Conservation (phyloP, 108 stramenopile genomes). For the Cyclostephanos tholiformis region DNA sequence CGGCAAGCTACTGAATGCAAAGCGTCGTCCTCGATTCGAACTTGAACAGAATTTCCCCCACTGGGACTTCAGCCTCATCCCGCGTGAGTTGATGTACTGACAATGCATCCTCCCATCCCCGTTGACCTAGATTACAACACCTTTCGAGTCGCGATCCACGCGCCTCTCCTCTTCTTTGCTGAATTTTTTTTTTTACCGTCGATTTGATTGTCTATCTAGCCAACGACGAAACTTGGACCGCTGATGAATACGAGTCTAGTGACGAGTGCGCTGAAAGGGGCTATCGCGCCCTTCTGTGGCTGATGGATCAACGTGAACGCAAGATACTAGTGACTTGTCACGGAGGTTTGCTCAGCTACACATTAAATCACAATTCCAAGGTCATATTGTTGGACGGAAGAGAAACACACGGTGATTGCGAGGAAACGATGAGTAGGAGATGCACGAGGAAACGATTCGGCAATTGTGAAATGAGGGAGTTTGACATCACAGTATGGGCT, state of each 20-base stretch:
- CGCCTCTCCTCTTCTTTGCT: neutral
- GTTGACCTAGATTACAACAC: neutral
- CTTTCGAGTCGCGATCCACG: neutral
- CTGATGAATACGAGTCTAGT: conserved; percentile 59
- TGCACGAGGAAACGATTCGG: conserved; percentile 63
- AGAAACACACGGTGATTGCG: neutral
- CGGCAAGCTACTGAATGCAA: conserved; percentile 74
- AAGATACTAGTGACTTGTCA: conserved; percentile 65
- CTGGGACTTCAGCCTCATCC: conserved; percentile 62
- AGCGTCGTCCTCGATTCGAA: conserved; percentile 55
- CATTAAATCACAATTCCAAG: conserved; percentile 60
- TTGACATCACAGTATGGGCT: conserved; percentile 48
- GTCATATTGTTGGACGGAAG: conserved; percentile 61
- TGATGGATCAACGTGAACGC: conserved; percentile 56
- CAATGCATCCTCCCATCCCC: no score
- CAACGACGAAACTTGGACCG: conserved; percentile 61
- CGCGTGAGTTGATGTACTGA: neutral
- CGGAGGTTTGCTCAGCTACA: conserved; percentile 72
- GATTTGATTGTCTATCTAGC: no score
- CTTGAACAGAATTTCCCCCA: conserved; percentile 58
- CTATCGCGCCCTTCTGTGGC: conserved; percentile 61
- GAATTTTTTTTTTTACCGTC: no score
- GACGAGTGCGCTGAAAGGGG: conserved; percentile 71
- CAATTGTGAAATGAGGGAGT: conserved; percentile 81
- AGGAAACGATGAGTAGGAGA: conserved; percentile 14